Percentiles rank a stretch among this genome's conserved stretches.
phyloP scores from a whole-genome alignment of 1,139 yeast species.

The Kodamaea sp. region DNA sequence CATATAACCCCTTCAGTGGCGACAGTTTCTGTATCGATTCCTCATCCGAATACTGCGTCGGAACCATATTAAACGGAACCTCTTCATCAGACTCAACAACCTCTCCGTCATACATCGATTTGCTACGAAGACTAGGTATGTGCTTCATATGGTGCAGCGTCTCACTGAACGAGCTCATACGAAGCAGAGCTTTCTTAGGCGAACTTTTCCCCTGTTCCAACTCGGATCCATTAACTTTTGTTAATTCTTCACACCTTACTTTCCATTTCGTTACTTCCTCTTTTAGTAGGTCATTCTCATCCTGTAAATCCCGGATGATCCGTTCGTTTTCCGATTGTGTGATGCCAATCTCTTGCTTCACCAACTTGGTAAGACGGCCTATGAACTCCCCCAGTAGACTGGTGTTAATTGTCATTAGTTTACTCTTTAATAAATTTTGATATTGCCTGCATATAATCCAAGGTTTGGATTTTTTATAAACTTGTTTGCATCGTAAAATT shows the following conservation, averaged over 20 bases:
- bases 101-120: constrained; percentile 9
- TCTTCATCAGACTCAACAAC: constrained; percentile 8
- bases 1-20: constrained; percentile 1
- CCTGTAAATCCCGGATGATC: constrained; percentile 4
- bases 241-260: constrained; percentile 1
- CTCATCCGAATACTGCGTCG: constrained; percentile 18
- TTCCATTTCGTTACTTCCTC: constrained; percentile 4
- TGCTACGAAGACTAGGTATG: constrained; percentile 14
- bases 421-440: neutral
- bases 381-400: constrained; percentile 6
- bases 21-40: constrained; percentile 3
- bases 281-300: constrained; percentile 3
- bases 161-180: constrained; percentile 12
- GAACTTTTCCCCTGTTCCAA: constrained; percentile 1
- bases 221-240: neutral
- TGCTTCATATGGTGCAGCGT: constrained; percentile 6
- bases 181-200: constrained; percentile 4
- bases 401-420: neutral
- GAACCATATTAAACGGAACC: constrained; percentile 11
- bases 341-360: constrained; percentile 7
- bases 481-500: no score
- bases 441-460: no score
- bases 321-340: constrained; percentile 5
- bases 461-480: no score
- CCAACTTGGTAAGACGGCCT: constrained; percentile 3